A percentile compares a stretch with the other conserved stretches of the same genome.
Conservation (phyloP, 345 rosid species). For the Pugionium dolabratum region DNA sequence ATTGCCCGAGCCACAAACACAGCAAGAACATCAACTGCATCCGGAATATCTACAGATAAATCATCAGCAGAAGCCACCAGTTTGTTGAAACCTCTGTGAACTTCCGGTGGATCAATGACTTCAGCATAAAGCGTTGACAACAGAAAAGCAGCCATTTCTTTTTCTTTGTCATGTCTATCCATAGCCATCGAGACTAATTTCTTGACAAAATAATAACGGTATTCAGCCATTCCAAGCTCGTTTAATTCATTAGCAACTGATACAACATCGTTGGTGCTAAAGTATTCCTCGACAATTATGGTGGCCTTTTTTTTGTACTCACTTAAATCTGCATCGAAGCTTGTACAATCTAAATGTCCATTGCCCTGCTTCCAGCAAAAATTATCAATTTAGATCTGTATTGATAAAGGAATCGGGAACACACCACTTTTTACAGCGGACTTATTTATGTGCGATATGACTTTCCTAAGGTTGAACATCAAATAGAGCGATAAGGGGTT, state of each 20-base stretch:
- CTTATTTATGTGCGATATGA: too few relatives aligned
- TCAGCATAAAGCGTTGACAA: slow-evolving; percentile 68
- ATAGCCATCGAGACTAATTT: slow-evolving; percentile 74
- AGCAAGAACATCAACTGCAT: slow-evolving; percentile 73
- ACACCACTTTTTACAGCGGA: background rate
- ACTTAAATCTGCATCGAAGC: slow-evolving; percentile 41
- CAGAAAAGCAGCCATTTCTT: slow-evolving; percentile 85
- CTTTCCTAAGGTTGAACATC: background rate
- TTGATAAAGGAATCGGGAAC: background rate
- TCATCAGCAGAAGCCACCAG: slow-evolving; percentile 78
- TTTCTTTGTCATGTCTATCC: slow-evolving; percentile 85
- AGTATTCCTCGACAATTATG: slow-evolving; percentile 72
- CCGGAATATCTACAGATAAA: slow-evolving; percentile 78
- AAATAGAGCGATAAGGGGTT: background rate
- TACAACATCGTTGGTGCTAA: slow-evolving; percentile 62
- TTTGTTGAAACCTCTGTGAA: slow-evolving; percentile 66
- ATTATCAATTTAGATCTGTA: slow-evolving; percentile 1
- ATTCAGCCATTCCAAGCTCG: slow-evolving; percentile 66
- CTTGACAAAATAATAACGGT: slow-evolving; percentile 71
- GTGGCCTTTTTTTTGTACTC: slow-evolving; percentile 65
- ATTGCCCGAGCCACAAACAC: slow-evolving; percentile 81
- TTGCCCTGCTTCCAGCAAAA: slow-evolving; percentile 44
- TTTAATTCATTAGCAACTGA: slow-evolving; percentile 65
- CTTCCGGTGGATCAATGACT: slow-evolving; percentile 65
- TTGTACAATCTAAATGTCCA: slow-evolving; percentile 36